Evolutionary conservation across 2,329 filamentous ascomycete genomes (phyloP).

Genomic region (Botrytis sinoallii): DNA sequence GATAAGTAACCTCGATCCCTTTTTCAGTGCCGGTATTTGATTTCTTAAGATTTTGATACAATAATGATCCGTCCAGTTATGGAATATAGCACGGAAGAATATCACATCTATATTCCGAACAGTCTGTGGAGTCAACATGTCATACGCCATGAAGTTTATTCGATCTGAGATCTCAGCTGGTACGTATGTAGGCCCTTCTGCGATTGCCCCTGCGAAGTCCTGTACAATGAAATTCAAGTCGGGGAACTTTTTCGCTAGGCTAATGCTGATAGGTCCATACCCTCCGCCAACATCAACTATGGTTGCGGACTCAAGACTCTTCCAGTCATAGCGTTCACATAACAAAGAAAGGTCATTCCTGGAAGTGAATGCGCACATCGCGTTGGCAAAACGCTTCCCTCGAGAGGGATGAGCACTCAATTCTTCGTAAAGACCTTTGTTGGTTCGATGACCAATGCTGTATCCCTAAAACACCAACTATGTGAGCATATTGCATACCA

Average conservation of each 20-base stretch:
- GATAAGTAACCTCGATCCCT: constrained; percentile 7
- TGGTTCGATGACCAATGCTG: constrained; percentile 11
- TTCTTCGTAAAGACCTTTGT: constrained; percentile 10
- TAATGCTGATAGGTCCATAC: constrained; percentile 55
- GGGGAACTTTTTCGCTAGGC: constrained; percentile 49
- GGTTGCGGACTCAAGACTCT: constrained; percentile 47
- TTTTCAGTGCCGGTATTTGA: constrained; percentile 14
- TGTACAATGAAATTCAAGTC: constrained; percentile 56
- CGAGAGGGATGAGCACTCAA: constrained; percentile 29
- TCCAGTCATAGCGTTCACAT: constrained; percentile 53
- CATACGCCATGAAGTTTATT: constrained; percentile 14
- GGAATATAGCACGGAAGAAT: constrained; percentile 12
- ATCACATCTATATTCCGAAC: background rate
- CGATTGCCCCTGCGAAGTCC: constrained; percentile 48
- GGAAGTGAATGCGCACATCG: constrained; percentile 53
- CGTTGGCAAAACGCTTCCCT: constrained; percentile 51
- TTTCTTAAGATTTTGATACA: constrained; percentile 10
- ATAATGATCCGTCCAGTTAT: constrained; percentile 17
- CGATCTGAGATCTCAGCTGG: background rate
- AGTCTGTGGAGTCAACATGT: constrained; percentile 7
- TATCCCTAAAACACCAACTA: background rate
- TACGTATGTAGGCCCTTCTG: background rate
- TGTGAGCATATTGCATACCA: background rate
- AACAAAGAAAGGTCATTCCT: constrained; percentile 53
- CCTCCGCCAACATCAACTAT: constrained; percentile 61